These are phyloP conservation scores for Xylariaceae sp. DNA, from an alignment of 2,329 filamentous ascomycete genomes.

Conservation along the genomic window DNA sequence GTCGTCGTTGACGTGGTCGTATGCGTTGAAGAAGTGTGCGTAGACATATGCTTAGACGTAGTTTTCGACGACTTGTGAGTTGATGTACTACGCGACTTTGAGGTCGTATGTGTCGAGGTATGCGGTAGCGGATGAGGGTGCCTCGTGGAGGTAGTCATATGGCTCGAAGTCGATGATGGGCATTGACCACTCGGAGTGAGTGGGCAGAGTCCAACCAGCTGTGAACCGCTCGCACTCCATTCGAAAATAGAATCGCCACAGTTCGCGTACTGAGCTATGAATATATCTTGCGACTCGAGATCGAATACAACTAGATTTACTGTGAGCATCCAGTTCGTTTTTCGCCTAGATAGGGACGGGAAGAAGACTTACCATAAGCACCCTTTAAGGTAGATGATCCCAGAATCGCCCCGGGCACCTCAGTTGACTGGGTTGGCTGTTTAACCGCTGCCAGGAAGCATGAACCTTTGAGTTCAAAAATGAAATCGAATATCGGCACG, in stretches of 20 bases:
- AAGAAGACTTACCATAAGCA: conserved; percentile 18
- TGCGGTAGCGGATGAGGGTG: no score
- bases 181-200: conserved; percentile 5
- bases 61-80: conserved; percentile 3
- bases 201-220: conserved; percentile 11
- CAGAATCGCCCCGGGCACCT: no score
- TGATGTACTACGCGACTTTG: neutral
- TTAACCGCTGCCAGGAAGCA: conserved; percentile 14
- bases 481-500: conserved; percentile 19
- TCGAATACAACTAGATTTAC: conserved; percentile 17
- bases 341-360: neutral
- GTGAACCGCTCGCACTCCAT: conserved; percentile 7
- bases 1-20: neutral
- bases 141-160: conserved; percentile 5
- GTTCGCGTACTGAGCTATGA: conserved; percentile 20
- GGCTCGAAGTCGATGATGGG: conserved; percentile 3
- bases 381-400: conserved; percentile 17
- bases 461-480: conserved; percentile 8
- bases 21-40: neutral
- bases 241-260: conserved; percentile 15
- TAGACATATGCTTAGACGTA: neutral
- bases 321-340: neutral
- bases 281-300: conserved; percentile 14
- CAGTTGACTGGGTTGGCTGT: neutral
- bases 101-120: neutral